These are phyloP conservation scores for Entomophthora muscae DNA, from an alignment of 371 early-diverging fungal genomes.

Conservation along the genomic window DNA sequence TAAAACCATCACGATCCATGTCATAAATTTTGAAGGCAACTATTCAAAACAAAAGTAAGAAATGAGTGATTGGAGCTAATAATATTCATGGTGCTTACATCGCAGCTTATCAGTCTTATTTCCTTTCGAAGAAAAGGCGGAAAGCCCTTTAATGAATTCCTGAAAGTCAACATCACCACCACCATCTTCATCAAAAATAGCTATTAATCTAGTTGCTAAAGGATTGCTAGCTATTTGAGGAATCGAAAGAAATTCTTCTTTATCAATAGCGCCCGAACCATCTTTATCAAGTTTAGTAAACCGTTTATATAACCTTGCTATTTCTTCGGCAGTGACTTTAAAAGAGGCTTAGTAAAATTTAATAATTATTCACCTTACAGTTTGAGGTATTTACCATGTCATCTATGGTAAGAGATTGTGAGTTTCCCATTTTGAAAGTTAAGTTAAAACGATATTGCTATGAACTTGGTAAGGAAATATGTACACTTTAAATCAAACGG, in stretches of 20 bases:
- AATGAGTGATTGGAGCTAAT: not conserved
- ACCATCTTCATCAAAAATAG: slow-evolving; percentile 91
- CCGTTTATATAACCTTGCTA: slow-evolving; percentile 90
- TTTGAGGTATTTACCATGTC: slow-evolving; percentile 11
- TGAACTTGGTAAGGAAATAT: no score
- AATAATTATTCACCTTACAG: slow-evolving; percentile 8
- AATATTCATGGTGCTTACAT: slow-evolving; percentile 30
- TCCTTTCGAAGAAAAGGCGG: slow-evolving; percentile 83
- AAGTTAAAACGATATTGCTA: not conserved
- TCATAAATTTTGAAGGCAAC: slow-evolving; percentile 98
- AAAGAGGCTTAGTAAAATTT: slow-evolving; percentile 3
- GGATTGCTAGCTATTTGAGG: slow-evolving; percentile 95
- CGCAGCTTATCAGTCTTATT: slow-evolving; percentile 80
- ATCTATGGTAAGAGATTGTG: slow-evolving; percentile 9
- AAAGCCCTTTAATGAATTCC: slow-evolving; percentile 87
- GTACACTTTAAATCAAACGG: no score
- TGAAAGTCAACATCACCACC: slow-evolving; percentile 96
- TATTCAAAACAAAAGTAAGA: slow-evolving; percentile 13
- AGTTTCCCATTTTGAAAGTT: slow-evolving; percentile 9
- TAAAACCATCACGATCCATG: slow-evolving; percentile 94
- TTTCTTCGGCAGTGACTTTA: slow-evolving; percentile 77
- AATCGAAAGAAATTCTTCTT: slow-evolving; percentile 84
- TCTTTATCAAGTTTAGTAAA: slow-evolving; percentile 94
- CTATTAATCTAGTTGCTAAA: slow-evolving; percentile 82
- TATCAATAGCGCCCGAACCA: slow-evolving; percentile 82